Evolutionary conservation across 371 early-diverging fungal species (phyloP).

Genomic region (Smittium culicis): DNA sequence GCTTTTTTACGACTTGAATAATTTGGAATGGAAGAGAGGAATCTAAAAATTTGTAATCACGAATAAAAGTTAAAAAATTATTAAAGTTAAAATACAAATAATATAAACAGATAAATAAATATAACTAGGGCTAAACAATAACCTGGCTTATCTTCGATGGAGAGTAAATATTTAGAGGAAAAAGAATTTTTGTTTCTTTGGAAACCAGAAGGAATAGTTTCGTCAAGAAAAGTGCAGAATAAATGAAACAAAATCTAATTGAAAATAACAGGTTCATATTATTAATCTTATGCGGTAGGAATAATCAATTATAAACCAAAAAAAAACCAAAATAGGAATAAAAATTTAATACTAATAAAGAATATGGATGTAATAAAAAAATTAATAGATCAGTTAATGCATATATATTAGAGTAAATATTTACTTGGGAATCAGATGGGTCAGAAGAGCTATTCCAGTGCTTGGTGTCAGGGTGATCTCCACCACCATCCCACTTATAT

Average conservation of each 20-base stretch:
- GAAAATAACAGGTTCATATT: background rate
- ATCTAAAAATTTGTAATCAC: no score
- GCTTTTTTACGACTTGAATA: conserved; percentile 22
- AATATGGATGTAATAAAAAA: no score
- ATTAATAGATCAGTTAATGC: background rate
- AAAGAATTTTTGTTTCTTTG: conserved; percentile 25
- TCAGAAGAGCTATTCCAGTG: background rate
- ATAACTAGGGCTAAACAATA: background rate
- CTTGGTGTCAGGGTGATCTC: background rate
- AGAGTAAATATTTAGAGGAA: conserved; percentile 25
- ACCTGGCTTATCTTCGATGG: conserved; percentile 21
- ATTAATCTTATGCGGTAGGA: background rate
- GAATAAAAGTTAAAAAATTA: background rate
- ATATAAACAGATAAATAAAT: background rate
- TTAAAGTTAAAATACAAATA: background rate
- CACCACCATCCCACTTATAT: background rate
- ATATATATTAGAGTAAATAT: background rate
- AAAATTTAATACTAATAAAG: no score
- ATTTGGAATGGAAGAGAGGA: conserved; percentile 23
- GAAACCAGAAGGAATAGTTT: conserved; percentile 21
- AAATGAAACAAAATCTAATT: conserved; percentile 25
- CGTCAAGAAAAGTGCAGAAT: conserved; percentile 33
- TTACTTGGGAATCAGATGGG: background rate
- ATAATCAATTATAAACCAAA: no score
- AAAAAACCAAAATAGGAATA: no score